These are phyloP conservation scores for Vitis hybrid DNA, from an alignment of 177 flowering plant species.

Conservation along the genomic window DNA sequence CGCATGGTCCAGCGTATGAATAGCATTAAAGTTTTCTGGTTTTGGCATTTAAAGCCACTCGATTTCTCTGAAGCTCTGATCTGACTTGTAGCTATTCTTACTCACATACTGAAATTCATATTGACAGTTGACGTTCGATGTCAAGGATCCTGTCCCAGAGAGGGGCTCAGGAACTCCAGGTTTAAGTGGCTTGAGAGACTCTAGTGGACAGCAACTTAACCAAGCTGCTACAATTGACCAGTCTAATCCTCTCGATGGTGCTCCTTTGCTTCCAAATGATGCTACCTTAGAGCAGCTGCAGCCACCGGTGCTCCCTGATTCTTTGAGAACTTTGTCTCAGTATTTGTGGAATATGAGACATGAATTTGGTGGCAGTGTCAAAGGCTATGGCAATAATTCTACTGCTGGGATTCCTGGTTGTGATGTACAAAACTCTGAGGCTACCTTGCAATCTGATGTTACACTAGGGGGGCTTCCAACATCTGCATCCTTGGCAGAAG, in stretches of 20 bases:
- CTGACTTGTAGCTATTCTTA: too few relatives aligned
- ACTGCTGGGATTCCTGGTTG: constrained; percentile 17
- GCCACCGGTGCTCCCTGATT: constrained; percentile 81
- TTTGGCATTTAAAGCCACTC: too few relatives aligned
- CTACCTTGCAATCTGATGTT: constrained; percentile 21
- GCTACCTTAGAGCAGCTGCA: constrained; percentile 50
- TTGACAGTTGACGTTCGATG: too few relatives aligned
- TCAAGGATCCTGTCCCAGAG: constrained; percentile 41
- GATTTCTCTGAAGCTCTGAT: too few relatives aligned
- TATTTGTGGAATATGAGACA: constrained; percentile 52
- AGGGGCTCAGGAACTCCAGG: constrained; percentile 28
- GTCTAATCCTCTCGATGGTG: constrained; percentile 19
- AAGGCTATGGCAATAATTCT: constrained; percentile 24
- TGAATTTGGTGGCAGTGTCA: constrained; percentile 46
- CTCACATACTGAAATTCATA: too few relatives aligned
- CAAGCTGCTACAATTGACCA: constrained; percentile 22
- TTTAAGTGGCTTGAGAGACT: constrained; percentile 28
- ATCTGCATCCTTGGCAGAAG: constrained; percentile 71
- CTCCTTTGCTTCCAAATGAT: constrained; percentile 43
- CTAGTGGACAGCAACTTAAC: constrained; percentile 29
- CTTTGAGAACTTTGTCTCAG: constrained; percentile 65
- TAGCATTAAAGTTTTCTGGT: too few relatives aligned
- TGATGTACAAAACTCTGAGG: constrained; percentile 27
- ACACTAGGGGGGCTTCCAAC: constrained; percentile 49
- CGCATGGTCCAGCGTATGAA: too few relatives aligned